These are phyloP conservation scores for Alternaria solani DNA, from an alignment of 2,329 filamentous ascomycete species.

Conservation along the genomic window DNA sequence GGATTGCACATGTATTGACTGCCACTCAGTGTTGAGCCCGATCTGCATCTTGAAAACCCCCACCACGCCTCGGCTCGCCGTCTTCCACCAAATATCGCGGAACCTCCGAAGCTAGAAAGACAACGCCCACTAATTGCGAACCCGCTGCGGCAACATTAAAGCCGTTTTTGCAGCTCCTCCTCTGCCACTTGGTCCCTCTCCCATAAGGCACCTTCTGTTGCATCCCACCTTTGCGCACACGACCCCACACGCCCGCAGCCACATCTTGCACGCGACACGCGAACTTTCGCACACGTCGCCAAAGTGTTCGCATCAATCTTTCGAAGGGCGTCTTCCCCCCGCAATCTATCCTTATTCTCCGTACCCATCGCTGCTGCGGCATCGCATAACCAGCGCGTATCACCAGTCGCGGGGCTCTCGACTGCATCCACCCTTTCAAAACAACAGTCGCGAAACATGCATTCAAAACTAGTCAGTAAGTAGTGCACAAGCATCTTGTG, in stretches of 20 bases:
- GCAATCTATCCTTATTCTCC: conserved; percentile 76
- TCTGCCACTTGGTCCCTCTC: conserved; percentile 12
- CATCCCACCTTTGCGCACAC: conserved; percentile 27
- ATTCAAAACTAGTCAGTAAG: conserved; percentile 89
- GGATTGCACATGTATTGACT: conserved; percentile 4
- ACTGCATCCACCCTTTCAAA: conserved; percentile 49
- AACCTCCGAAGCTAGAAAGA: conserved; percentile 33
- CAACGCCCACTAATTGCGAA: conserved; percentile 21
- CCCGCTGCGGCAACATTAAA: conserved; percentile 19
- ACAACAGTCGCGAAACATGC: conserved; percentile 71
- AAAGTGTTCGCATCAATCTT: conserved; percentile 92
- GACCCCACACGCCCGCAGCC: conserved; percentile 22
- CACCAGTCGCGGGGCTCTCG: conserved; percentile 51
- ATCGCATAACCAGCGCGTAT: conserved; percentile 68
- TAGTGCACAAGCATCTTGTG: conserved; percentile 39
- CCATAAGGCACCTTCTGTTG: conserved; percentile 22
- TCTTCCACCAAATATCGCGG: conserved; percentile 25
- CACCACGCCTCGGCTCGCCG: conserved; percentile 22
- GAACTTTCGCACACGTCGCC: conserved; percentile 60
- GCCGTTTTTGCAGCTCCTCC: conserved; percentile 28
- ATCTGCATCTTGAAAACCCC: conserved; percentile 17
- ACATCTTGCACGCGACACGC: conserved; percentile 31
- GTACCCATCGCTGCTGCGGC: conserved; percentile 77
- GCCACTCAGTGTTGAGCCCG: conserved; percentile 17
- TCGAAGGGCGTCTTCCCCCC: conserved; percentile 66